Base-by-base conservation (phyloP, 2,329 filamentous ascomycete species). In the Pseudogymnoascus pannorum region DNA sequence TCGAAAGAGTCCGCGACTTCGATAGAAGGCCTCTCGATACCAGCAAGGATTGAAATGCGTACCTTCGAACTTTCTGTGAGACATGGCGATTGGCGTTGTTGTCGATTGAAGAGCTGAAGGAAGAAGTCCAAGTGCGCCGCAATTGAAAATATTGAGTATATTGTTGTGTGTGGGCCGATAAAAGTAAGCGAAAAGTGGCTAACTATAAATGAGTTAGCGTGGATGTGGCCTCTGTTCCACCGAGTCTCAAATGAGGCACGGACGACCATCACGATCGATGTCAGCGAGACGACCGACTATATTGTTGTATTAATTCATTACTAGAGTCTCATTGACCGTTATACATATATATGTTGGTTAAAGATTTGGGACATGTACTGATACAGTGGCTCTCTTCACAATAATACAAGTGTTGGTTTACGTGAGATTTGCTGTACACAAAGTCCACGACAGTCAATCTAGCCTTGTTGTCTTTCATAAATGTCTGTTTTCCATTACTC, bases 31-130 rank as follows among this genome's bases (percentile, higher is more conserved):
- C 1, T 54, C 48, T 8, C 48, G 24, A 54, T 54, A 31, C 48
- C 26, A 54, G n/a, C 1, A 31, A 54, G 26, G 26, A 31, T 54
- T 54, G 8, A 31, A 31, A 54, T 35, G 57, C 57, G 31, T 58
- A 58, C 57, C 57, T 62, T 73, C 72, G 63, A 72, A 73, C 62
- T 72, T 63, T 59, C 63, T 33, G 63, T 63, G 61, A 58, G 54
- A 64, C 58, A 61, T 58, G 44, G 31, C 57, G 57, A 58, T 58
- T 58, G 57, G 44, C 42, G 35, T 44, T 31, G 58, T 42, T 60
- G 35, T 31, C 33, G 40, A 48, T 60, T 60, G 58, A 60, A 40
- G 38, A 60, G 40, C 26, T 60, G 26, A 38, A 60, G 58, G 48
- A 54, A 54, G 48, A 54, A 58, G 31, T 58, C 35, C 57, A 40